Evolutionary conservation across 139 green algal genomes (phyloP).

Genomic region (Chlamydomonas urium): DNA sequence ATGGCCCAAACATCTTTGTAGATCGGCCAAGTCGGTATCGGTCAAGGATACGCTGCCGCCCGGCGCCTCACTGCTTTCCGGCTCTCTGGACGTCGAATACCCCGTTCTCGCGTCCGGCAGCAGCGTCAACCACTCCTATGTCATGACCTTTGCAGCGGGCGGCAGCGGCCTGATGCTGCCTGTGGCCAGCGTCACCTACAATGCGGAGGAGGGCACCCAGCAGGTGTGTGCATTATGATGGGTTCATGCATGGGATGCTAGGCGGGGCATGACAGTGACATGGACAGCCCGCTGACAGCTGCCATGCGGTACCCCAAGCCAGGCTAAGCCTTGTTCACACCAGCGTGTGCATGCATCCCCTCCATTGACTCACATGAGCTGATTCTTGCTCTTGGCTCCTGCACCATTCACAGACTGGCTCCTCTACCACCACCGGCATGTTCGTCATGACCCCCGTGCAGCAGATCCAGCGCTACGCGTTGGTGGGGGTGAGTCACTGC

Average conservation of each 20-base stretch:
- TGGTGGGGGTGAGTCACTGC: conserved; percentile 33
- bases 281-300: not conserved
- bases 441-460: conserved; percentile 43
- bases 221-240: conserved; percentile 20
- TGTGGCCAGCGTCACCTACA: conserved; percentile 1
- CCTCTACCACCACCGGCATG: conserved; percentile 18
- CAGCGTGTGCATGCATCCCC: not conserved
- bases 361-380: no score
- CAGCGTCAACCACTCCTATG: not conserved
- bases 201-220: conserved; percentile 1
- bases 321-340: not conserved
- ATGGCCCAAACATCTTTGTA: not conserved
- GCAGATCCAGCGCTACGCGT: conserved; percentile 37
- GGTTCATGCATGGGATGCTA: not conserved
- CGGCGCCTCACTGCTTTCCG: not conserved
- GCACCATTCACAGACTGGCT: conserved; percentile 8
- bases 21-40: not conserved
- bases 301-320: not conserved
- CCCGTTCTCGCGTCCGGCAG: not conserved
- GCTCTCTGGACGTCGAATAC: not conserved
- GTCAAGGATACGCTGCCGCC: not conserved
- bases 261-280: not conserved
- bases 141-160: conserved; percentile 9
- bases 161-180: not conserved
- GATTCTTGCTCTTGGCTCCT: not conserved